These are phyloP conservation scores for Vaccinium corymbosum DNA, from an alignment of 148 eudicot genomes.

Conservation along the genomic window DNA sequence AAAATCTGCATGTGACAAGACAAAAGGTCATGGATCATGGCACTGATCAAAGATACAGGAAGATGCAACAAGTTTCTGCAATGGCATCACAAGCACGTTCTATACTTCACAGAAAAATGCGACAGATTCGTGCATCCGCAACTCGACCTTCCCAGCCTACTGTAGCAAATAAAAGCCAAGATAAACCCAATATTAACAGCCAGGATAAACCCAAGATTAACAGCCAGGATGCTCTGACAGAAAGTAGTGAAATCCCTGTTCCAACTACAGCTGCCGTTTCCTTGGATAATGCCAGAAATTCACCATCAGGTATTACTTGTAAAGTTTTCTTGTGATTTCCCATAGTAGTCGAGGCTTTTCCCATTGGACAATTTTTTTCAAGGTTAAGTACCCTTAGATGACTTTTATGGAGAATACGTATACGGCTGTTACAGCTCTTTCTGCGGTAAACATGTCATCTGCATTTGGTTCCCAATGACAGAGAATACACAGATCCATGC, in stretches of 20 bases:
- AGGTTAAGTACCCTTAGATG: background rate
- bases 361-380: background rate
- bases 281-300: conserved; percentile 20
- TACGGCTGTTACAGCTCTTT: background rate
- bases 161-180: conserved; percentile 21
- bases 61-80: conserved; percentile 56
- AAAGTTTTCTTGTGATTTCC: background rate
- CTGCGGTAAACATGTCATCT: background rate
- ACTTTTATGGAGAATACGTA: background rate
- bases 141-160: conserved; percentile 26
- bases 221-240: conserved; percentile 27
- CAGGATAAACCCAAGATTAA: conserved; percentile 16
- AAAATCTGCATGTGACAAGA: conserved; percentile 46
- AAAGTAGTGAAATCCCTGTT: conserved; percentile 16
- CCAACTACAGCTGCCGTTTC: conserved; percentile 20
- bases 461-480: background rate
- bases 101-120: conserved; percentile 61
- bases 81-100: conserved; percentile 71
- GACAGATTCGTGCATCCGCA: conserved; percentile 48
- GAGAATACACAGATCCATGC: background rate
- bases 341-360: background rate
- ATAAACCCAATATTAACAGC: conserved; percentile 11
- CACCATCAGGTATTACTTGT: conserved; percentile 42
- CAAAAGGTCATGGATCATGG: conserved; percentile 51
- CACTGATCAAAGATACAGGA: conserved; percentile 47